These are phyloP conservation scores for Phytophthora parvispora DNA, from an alignment of 352 stramenopile species.

Conservation along the genomic window DNA sequence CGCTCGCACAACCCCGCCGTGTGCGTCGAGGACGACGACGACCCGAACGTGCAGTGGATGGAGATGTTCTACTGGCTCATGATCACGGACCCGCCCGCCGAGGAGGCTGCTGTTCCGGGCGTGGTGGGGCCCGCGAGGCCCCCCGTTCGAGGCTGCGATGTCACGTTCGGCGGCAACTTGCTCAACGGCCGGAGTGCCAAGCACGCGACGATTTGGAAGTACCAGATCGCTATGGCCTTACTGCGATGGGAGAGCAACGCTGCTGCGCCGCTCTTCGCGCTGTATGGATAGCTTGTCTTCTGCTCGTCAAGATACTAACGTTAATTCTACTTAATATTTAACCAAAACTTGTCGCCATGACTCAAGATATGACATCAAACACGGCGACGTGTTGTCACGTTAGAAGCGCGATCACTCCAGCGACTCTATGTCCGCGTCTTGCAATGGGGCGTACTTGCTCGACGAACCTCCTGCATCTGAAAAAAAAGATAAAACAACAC, in stretches of 20 bases:
- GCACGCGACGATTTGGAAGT: constrained; percentile 81
- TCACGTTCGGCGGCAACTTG: constrained; percentile 79
- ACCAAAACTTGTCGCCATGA: constrained; percentile 9
- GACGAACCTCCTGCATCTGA: constrained; percentile 2
- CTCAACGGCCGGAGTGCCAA: constrained; percentile 69
- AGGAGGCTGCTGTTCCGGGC: constrained; percentile 19
- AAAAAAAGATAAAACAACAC: background rate
- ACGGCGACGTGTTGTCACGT: background rate
- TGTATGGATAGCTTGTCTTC: constrained; percentile 51
- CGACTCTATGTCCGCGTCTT: constrained; percentile 22
- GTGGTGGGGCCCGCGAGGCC: constrained; percentile 24
- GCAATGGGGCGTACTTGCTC: constrained; percentile 9
- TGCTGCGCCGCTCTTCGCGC: constrained; percentile 73
- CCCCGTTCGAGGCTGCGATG: constrained; percentile 49
- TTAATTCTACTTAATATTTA: constrained; percentile 36
- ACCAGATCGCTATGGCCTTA: constrained; percentile 84
- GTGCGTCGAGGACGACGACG: constrained; percentile 63
- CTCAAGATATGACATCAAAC: background rate
- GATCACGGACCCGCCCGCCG: constrained; percentile 52
- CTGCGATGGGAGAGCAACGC: constrained; percentile 86
- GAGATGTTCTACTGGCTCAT: constrained; percentile 87
- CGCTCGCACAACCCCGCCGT: constrained; percentile 72
- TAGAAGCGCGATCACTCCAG: constrained; percentile 12
- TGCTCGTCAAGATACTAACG: constrained; percentile 7
- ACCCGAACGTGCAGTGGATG: constrained; percentile 81